These are phyloP conservation scores for Aspergillus ruber DNA, from an alignment of 2,329 filamentous ascomycete genomes.

Conservation along the genomic window DNA sequence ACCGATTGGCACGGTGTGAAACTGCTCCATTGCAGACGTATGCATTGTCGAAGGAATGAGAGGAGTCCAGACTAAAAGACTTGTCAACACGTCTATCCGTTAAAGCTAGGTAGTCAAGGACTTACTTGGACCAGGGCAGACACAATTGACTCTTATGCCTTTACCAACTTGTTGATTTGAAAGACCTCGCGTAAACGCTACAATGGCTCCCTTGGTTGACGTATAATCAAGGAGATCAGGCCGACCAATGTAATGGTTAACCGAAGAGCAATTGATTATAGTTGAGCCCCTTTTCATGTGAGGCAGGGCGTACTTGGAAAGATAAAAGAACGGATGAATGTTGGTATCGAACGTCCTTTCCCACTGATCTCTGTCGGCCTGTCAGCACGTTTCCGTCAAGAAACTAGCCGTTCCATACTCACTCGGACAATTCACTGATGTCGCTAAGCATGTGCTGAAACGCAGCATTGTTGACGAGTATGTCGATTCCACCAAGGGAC, in stretches of 20 bases:
- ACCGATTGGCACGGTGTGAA: conserved; percentile 65
- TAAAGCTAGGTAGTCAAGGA: neutral
- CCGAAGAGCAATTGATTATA: conserved; percentile 80
- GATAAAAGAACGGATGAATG: conserved; percentile 74
- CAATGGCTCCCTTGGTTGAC: conserved; percentile 64
- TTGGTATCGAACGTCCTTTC: conserved; percentile 73
- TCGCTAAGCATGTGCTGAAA: conserved; percentile 68
- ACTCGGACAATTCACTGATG: conserved; percentile 66
- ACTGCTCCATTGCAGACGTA: conserved; percentile 63
- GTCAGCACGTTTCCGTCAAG: neutral
- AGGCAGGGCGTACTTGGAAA: conserved; percentile 68
- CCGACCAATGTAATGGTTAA: conserved; percentile 76
- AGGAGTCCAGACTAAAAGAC: conserved; percentile 61
- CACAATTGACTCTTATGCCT: conserved; percentile 69
- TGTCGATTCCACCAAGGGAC: conserved; percentile 63
- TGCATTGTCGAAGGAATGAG: conserved; percentile 69
- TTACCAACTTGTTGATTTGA: conserved; percentile 66
- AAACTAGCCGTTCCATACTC: conserved; percentile 22
- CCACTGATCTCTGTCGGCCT: conserved; percentile 61
- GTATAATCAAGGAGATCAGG: conserved; percentile 79
- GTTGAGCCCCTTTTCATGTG: conserved; percentile 68
- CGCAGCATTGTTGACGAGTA: conserved; percentile 62
- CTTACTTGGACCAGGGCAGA: conserved; percentile 64
- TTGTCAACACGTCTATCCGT: conserved; percentile 1
- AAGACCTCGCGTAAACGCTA: conserved; percentile 71